phyloP scores from a whole-genome alignment of 306 rosid genomes.

The Boehmeria nivea region DNA sequence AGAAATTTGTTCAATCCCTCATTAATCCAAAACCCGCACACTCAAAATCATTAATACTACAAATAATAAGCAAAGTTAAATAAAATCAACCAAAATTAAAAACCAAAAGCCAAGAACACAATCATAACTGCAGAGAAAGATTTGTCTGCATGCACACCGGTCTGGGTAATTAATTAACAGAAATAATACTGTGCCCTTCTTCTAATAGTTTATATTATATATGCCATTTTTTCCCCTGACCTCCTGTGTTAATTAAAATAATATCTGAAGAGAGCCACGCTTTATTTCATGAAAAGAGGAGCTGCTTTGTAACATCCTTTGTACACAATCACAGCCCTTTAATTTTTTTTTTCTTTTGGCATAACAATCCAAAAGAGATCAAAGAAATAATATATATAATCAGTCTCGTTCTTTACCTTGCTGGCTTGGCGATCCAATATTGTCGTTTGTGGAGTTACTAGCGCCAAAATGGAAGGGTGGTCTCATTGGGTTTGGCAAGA shows the following conservation, averaged over 20 bases:
- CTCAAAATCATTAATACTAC: too few species aligned
- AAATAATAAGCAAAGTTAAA: not conserved
- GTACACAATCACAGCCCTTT: not conserved
- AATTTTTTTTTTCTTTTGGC: too few species aligned
- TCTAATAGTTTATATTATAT: not conserved
- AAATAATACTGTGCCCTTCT: not conserved
- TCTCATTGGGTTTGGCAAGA: slow-evolving; percentile 25
- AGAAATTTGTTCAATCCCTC: too few species aligned
- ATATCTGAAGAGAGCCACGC: not conserved
- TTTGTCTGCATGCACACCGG: slow-evolving; percentile 2
- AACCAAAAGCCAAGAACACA: not conserved
- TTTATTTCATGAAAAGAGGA: slow-evolving; percentile 11
- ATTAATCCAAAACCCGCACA: too few species aligned
- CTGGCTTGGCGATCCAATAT: slow-evolving; percentile 26
- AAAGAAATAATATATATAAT: too few species aligned
- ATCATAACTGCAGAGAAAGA: not conserved
- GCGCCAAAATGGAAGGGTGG: slow-evolving; percentile 39
- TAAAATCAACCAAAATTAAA: not conserved
- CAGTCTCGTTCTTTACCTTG: slow-evolving; percentile 28
- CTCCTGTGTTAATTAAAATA: not conserved
- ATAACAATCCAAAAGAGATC: slow-evolving; percentile 39
- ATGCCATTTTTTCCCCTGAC: not conserved
- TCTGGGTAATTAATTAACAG: not conserved
- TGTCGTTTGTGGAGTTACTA: slow-evolving; percentile 39
- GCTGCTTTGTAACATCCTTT: not conserved